A percentile compares a stretch with the other conserved stretches of the same genome.
These are phyloP conservation scores for Afroboletus lepidellus DNA, from an alignment of 1,284 basidiomycete species.

Conservation along the genomic window DNA sequence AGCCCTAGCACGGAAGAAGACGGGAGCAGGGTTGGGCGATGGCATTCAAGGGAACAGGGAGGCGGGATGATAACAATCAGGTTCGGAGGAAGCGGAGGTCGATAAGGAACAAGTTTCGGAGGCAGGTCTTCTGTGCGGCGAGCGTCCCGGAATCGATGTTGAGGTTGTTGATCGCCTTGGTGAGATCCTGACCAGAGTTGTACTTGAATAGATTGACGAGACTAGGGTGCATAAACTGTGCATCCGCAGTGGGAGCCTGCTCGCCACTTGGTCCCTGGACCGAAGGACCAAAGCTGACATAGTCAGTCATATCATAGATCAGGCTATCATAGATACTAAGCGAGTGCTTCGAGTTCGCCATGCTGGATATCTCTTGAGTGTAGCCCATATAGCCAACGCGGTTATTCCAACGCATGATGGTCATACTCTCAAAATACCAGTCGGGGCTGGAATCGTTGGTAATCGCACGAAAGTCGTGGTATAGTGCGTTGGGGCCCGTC, in stretches of 20 bases:
- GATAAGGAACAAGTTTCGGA: too few relatives aligned
- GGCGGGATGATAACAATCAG: too few relatives aligned
- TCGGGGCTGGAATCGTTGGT: slow-evolving; percentile 91
- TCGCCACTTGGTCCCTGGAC: slow-evolving; percentile 61
- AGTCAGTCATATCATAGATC: slow-evolving; percentile 88
- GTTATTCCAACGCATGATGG: slow-evolving; percentile 83
- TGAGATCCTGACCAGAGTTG: slow-evolving; percentile 83
- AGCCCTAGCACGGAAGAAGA: too few relatives aligned
- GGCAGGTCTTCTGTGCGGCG: too few relatives aligned
- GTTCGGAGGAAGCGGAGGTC: too few relatives aligned
- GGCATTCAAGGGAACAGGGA: too few relatives aligned
- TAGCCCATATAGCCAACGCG: slow-evolving; percentile 90
- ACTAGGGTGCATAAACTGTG: slow-evolving; percentile 76
- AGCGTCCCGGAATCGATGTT: too few relatives aligned
- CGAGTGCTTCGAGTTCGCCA: slow-evolving; percentile 63
- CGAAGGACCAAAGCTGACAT: slow-evolving; percentile 63
- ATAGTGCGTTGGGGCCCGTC: slow-evolving; percentile 78
- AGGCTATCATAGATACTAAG: slow-evolving; percentile 83
- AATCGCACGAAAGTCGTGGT: slow-evolving; percentile 93
- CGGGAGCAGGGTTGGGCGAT: too few relatives aligned
- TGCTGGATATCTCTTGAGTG: slow-evolving; percentile 75
- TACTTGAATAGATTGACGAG: slow-evolving; percentile 84
- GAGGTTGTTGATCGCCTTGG: slow-evolving; percentile 72
- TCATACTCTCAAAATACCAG: slow-evolving; percentile 97
- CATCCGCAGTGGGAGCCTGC: slow-evolving; percentile 55